Evolutionary conservation across 176 grass and related monocot species (phyloP).

Genomic region (Eleusine coracana): DNA sequence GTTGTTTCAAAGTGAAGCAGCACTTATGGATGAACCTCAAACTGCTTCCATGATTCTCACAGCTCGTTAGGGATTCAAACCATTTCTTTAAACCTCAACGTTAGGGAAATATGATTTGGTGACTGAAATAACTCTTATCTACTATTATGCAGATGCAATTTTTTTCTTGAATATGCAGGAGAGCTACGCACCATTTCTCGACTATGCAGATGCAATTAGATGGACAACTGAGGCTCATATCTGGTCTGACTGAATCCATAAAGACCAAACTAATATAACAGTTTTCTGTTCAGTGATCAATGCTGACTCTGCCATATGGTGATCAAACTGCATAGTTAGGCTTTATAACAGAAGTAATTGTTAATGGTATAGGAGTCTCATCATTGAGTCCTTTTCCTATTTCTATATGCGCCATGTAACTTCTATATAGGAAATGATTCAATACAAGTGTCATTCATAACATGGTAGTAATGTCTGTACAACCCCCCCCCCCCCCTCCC

Average conservation of each 20-base stretch:
- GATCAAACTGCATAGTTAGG: background rate
- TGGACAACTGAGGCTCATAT: background rate
- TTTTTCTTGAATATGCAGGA: too few relatives aligned
- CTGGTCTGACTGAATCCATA: constrained; percentile 3
- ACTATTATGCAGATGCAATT: background rate
- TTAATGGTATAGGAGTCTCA: background rate
- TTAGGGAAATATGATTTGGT: background rate
- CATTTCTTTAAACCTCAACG: constrained; percentile 11
- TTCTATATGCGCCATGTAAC: too few relatives aligned
- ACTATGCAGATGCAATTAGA: background rate
- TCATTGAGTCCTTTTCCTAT: background rate
- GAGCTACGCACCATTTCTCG: too few relatives aligned
- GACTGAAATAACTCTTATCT: constrained; percentile 14
- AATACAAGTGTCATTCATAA: too few relatives aligned
- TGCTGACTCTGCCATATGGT: background rate
- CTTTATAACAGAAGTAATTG: constrained; percentile 5
- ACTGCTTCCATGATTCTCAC: background rate
- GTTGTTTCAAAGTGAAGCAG: constrained; percentile 15
- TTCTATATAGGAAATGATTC: too few relatives aligned
- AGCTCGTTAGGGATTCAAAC: constrained; percentile 26
- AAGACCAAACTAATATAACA: background rate
- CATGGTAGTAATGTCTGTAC: too few relatives aligned
- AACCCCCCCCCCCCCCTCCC: too few relatives aligned
- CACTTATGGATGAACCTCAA: constrained; percentile 18
- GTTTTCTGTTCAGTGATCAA: background rate